Conservation (phyloP, 257 asterid genomes). For the Ehretia macrophylla region DNA sequence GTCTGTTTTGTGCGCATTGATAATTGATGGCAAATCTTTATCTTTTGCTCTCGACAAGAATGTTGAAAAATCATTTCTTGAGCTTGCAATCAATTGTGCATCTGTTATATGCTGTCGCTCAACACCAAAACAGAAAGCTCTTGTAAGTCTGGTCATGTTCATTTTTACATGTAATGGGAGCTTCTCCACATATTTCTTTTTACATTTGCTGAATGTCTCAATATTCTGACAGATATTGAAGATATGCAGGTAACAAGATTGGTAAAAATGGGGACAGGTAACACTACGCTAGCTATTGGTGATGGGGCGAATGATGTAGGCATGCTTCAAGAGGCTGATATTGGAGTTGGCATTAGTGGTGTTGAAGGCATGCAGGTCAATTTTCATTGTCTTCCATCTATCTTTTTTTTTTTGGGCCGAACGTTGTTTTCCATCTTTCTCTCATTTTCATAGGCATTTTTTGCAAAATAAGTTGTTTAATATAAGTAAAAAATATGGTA, state of each 20-base stretch:
- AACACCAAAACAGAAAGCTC: constrained; percentile 73
- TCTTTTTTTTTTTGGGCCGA: neutral
- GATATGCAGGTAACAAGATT: constrained; percentile 39
- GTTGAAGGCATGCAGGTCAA: constrained; percentile 67
- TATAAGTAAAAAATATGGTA: no score
- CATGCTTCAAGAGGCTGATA: constrained; percentile 72
- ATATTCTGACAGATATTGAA: neutral
- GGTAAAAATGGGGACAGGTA: constrained; percentile 47
- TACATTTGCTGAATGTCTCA: neutral
- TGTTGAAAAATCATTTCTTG: constrained; percentile 45
- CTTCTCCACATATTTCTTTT: neutral
- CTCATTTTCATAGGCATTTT: neutral
- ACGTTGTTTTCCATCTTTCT: neutral
- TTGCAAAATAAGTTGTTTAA: neutral
- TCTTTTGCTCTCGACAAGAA: constrained; percentile 55
- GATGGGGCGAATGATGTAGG: constrained; percentile 75
- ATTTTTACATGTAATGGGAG: neutral
- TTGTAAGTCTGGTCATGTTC: constrained; percentile 37
- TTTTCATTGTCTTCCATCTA: neutral
- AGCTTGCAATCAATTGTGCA: constrained; percentile 59
- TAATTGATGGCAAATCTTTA: constrained; percentile 74
- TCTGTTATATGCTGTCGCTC: constrained; percentile 84
- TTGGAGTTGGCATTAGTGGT: constrained; percentile 68
- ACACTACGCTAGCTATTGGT: constrained; percentile 57
- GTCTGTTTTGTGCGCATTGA: constrained; percentile 54